Base-by-base conservation (phyloP, 495 filamentous ascomycete genomes). In the Penicillium verhagenii region DNA sequence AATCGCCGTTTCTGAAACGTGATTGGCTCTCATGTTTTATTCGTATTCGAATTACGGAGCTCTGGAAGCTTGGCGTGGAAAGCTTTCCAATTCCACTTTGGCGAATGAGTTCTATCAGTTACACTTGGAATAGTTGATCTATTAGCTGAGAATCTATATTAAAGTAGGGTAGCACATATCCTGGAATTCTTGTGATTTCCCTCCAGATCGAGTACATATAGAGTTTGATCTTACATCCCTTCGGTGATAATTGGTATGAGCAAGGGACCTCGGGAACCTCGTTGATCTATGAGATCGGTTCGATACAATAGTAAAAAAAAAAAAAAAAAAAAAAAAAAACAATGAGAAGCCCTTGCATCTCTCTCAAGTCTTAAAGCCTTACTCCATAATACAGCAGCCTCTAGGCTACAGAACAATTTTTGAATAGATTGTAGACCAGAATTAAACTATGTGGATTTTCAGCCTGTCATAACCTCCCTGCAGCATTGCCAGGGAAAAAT, bases 361-460 rank as follows among this genome's bases (percentile, higher is more conserved):
- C 14, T n/a, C n/a, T n/a, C n/a, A n/a, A n/a, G n/a, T n/a, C n/a
- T n/a, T n/a, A n/a, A n/a, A n/a, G n/a, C n/a, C n/a, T n/a, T n/a
- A n/a, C n/a, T n/a, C n/a, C n/a, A n/a, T n/a, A n/a, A n/a, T n/a
- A n/a, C n/a, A n/a, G n/a, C n/a, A n/a, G n/a, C n/a, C n/a, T n/a
- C n/a, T n/a, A n/a, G n/a, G 50, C 33, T 53, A 33, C 31, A 39
- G 11, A 39, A 16, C 23, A n/a, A n/a, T n/a, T n/a, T n/a, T n/a
- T n/a, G n/a, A n/a, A n/a, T n/a, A n/a, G n/a, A n/a, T n/a, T n/a
- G n/a, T n/a, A 24, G 44, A 47, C 31, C 29, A 11, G 29, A 50
- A 35, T 51, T 57, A 57, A 46, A 16, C 39, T 57, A 39, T 52
- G 23, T 57, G 48, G 29, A 50, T 50, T n/a, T n/a, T 29, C 16